These are phyloP conservation scores for Ustanciosporium gigantosporum DNA, from an alignment of 1,284 basidiomycete genomes.

Conservation along the genomic window DNA sequence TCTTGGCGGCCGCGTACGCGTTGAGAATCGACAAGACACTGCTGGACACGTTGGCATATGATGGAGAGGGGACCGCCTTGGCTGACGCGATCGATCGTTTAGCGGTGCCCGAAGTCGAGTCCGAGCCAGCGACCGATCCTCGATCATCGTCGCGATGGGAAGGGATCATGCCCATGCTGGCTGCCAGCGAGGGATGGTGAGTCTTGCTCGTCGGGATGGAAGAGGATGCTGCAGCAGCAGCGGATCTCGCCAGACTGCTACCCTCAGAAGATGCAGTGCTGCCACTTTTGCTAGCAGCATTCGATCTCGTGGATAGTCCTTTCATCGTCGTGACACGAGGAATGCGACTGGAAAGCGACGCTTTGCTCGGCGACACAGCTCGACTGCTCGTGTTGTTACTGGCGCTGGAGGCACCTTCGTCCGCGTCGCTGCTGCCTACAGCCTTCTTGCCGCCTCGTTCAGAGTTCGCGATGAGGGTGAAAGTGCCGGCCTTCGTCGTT, in stretches of 20 bases:
- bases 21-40: slow-evolving; percentile 49
- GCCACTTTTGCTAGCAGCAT: slow-evolving; percentile 3
- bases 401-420: slow-evolving; percentile 4
- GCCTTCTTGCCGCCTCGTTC: slow-evolving; percentile 9
- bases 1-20: slow-evolving; percentile 55
- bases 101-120: slow-evolving; percentile 14
- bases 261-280: slow-evolving; percentile 5
- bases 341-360: slow-evolving; percentile 40
- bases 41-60: slow-evolving; percentile 16
- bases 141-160: slow-evolving; percentile 30
- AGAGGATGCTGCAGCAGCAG: slow-evolving; percentile 14
- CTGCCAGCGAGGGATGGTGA: slow-evolving; percentile 44
- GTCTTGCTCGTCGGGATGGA: slow-evolving; percentile 40
- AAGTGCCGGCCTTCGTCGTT: no score
- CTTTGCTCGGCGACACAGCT: slow-evolving; percentile 20
- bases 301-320: slow-evolving; percentile 2
- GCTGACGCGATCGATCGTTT: slow-evolving; percentile 11
- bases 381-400: slow-evolving; percentile 20
- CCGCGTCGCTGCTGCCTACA: slow-evolving; percentile 1
- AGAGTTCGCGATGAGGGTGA: slow-evolving; percentile 4
- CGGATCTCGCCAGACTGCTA: slow-evolving; percentile 14
- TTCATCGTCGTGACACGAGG: slow-evolving; percentile 40
- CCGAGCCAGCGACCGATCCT: slow-evolving; percentile 24
- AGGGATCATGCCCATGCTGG: slow-evolving; percentile 46
- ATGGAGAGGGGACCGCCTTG: slow-evolving; percentile 23